Conservation (phyloP, 2,329 filamentous ascomycete genomes). For the Trichophyton verrucosum region DNA sequence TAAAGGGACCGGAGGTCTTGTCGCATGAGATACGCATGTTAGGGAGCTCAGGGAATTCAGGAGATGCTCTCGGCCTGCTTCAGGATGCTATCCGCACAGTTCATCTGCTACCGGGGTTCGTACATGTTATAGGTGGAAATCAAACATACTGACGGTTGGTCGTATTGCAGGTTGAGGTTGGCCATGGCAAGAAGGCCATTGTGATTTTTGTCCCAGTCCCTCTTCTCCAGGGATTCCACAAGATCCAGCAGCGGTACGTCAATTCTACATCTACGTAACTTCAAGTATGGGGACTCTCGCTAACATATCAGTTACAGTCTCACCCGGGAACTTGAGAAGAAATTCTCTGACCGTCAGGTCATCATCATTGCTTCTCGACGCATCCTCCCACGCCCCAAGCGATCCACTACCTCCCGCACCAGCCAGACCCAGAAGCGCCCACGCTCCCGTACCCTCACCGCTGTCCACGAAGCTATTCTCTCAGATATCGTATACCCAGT, state of each 20-base stretch:
- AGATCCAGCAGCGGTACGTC: constrained; percentile 96
- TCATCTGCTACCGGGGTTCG: background rate
- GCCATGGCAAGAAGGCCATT: constrained; percentile 99
- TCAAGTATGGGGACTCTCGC: background rate
- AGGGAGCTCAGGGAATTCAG: background rate
- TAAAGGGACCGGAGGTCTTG: background rate
- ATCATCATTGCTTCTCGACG: constrained; percentile 97
- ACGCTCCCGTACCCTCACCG: constrained; percentile 91
- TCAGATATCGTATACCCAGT: constrained; percentile 97
- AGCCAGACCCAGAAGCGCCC: constrained; percentile 98
- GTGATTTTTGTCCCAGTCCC: constrained; percentile 99
- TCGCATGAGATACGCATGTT: background rate
- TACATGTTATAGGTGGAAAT: background rate
- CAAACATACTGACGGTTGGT: background rate
- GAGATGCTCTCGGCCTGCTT: background rate
- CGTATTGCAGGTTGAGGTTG: constrained; percentile 77
- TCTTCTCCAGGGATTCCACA: constrained; percentile 97
- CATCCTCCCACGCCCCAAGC: constrained; percentile 97
- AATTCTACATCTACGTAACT: background rate
- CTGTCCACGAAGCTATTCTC: constrained; percentile 97
- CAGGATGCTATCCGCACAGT: background rate
- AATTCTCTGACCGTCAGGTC: constrained; percentile 99
- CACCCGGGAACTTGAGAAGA: constrained; percentile 99
- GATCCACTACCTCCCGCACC: constrained; percentile 91
- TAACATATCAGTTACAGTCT: constrained; percentile 48